Base-by-base conservation (phyloP, 1,139 yeast species). In the Suhomyces maxii region DNA sequence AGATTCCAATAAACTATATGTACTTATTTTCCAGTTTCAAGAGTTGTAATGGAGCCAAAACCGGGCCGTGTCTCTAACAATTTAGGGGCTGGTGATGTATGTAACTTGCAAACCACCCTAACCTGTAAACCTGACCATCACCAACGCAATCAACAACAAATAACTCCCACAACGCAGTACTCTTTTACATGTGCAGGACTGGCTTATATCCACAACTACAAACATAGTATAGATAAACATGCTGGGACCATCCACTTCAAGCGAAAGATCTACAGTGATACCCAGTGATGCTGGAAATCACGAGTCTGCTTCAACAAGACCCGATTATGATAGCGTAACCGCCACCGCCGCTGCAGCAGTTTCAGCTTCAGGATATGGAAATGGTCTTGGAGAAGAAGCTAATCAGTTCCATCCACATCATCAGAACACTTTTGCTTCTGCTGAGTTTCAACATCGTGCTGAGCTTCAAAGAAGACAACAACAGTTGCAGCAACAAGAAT, bases 241-340 rank as follows among this genome's bases (percentile, higher is more conserved):
- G 63, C 67, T 62, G 64, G 68, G 67, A 40, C 70, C 69, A 42
- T 64, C 70, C 31, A 65, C 69, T 38, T 63, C 68, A 42, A 64
- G 62, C 53, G 71, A 66, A 52, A 57, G 71, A 53, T 59, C 66
- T 37, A 56, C 68, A 33, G 65, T 58, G 37, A 54, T 51, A 42
- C 46, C 47, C 34, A 42, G 50, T 14, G 52, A 46, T 14, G 40
- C 48, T 6, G 41, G 47, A 26, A 47, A 42, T 30, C 56, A 50
- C 42, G 48, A 43, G 34, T 39, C 40, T 36, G 41, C 32, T 34
- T 14, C 37, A 35, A 25, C 42, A 34, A 34, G 46, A 35, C 51
- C 51, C 49, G 60, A 57, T 42, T 54, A 51, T 44, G 53, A 55
- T 28, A 49, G 48, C 37, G 55, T 50, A 12, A 50, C 58, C 23